A percentile compares a stretch with the other conserved stretches of the same genome.
Evolutionary conservation across 1,284 basidiomycete species (phyloP).

Genomic region (Naganishia sp.): DNA sequence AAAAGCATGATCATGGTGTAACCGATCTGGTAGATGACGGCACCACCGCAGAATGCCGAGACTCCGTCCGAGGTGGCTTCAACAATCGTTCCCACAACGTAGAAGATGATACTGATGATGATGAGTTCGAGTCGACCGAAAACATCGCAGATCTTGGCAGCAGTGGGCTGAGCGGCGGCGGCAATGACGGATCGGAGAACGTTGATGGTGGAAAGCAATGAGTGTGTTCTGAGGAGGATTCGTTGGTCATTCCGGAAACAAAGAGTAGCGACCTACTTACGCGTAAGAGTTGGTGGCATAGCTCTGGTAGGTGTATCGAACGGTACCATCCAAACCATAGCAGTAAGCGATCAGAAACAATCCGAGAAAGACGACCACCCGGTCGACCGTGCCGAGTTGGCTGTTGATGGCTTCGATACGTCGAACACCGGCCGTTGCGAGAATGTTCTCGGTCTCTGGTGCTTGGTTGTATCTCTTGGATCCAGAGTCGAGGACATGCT

Average conservation of each 20-base stretch:
- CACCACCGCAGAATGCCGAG: conserved; percentile 49
- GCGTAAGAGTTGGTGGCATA: conserved; percentile 35
- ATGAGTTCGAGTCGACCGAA: conserved; percentile 54
- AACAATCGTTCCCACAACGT: conserved; percentile 51
- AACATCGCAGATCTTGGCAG: conserved; percentile 49
- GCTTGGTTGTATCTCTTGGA: not conserved
- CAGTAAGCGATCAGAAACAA: conserved; percentile 33
- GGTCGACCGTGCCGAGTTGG: conserved; percentile 42
- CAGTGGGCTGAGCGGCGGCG: conserved; percentile 45
- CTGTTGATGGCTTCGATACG: conserved; percentile 50
- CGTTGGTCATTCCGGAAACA: conserved; percentile 36
- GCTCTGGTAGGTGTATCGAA: conserved; percentile 40
- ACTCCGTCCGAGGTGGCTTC: conserved; percentile 48
- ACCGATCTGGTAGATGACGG: conserved; percentile 50
- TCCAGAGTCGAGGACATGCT: conserved; percentile 20
- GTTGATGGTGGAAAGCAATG: conserved; percentile 47
- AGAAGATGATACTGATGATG: conserved; percentile 49
- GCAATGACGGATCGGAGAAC: conserved; percentile 47
- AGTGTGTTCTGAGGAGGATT: conserved; percentile 35
- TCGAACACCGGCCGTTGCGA: conserved; percentile 44
- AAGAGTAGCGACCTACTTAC: conserved; percentile 1
- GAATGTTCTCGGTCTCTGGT: conserved; percentile 2
- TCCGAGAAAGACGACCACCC: conserved; percentile 35
- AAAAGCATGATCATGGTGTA: conserved; percentile 44
- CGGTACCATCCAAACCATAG: conserved; percentile 44